Percentiles rank a stretch among this genome's conserved stretches.
Evolutionary conservation across 208 protist genomes (phyloP).

Genomic region (Dictyostelium gargantuum): DNA sequence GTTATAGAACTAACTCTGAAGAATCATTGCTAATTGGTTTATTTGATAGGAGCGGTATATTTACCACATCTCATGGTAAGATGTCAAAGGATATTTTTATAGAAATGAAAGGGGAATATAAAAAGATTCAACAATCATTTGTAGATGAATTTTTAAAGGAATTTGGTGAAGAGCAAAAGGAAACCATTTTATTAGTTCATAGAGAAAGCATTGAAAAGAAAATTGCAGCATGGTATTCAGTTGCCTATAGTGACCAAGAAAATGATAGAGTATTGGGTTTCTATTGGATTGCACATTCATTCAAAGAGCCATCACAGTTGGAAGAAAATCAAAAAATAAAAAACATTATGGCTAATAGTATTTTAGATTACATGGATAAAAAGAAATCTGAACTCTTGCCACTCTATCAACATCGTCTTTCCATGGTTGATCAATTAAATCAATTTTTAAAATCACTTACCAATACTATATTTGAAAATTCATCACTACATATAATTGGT

Average conservation of each 20-base stretch:
- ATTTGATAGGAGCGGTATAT: neutral
- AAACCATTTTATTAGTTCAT: neutral
- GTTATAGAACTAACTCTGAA: neutral
- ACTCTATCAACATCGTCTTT: neutral
- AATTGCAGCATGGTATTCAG: neutral
- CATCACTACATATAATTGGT: neutral
- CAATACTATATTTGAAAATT: neutral
- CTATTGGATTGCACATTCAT: conserved; percentile 6
- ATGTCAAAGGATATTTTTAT: neutral
- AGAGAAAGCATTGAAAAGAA: neutral
- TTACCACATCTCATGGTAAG: neutral
- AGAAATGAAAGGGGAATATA: neutral
- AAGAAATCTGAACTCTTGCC: neutral
- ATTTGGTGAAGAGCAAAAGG: neutral
- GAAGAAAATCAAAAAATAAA: neutral
- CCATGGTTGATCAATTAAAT: neutral
- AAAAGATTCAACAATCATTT: neutral
- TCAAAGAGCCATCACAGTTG: neutral
- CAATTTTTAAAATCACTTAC: neutral
- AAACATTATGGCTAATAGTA: neutral
- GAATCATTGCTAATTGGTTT: conserved; percentile 12
- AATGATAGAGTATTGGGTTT: neutral
- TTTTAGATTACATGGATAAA: neutral
- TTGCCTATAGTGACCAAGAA: neutral
- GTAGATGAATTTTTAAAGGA: neutral